These are phyloP conservation scores for Pythium rhizo-oryzae DNA, from an alignment of 352 stramenopile genomes.

Conservation along the genomic window DNA sequence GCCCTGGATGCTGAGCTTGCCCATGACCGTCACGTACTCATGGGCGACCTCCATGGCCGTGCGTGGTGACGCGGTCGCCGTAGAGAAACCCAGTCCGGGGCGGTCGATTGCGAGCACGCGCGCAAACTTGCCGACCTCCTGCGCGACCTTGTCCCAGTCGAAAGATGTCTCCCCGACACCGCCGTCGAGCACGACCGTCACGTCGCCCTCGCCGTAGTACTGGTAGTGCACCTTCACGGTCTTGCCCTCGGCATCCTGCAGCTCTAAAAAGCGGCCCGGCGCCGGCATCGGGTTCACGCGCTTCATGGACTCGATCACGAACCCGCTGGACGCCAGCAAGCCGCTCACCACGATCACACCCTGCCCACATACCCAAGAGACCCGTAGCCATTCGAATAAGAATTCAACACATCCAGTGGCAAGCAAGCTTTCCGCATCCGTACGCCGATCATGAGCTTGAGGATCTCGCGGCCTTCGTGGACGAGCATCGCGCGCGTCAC, in stretches of 20 bases:
- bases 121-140: slow-evolving; percentile 51
- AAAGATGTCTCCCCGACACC: slow-evolving; percentile 82
- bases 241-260: slow-evolving; percentile 41
- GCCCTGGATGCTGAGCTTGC: slow-evolving; percentile 54
- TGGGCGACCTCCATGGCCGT: slow-evolving; percentile 54
- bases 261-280: slow-evolving; percentile 53
- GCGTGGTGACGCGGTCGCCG: too few relatives aligned
- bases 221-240: slow-evolving; percentile 58
- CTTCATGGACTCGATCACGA: slow-evolving; percentile 74
- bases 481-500: slow-evolving; percentile 51
- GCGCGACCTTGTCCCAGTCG: slow-evolving; percentile 79
- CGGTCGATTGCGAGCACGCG: slow-evolving; percentile 69
- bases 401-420: too few relatives aligned
- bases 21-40: slow-evolving; percentile 67
- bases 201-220: slow-evolving; percentile 42
- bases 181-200: slow-evolving; percentile 74
- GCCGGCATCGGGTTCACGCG: slow-evolving; percentile 50
- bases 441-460: slow-evolving; percentile 66
- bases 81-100: slow-evolving; percentile 72
- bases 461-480: slow-evolving; percentile 59
- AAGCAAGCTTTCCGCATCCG: too few relatives aligned
- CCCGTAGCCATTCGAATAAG: background rate
- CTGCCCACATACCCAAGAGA: slow-evolving; percentile 25
- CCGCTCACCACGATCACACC: slow-evolving; percentile 46
- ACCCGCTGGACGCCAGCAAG: slow-evolving; percentile 55